These are phyloP conservation scores for Scleromitrula shiraiana DNA, from an alignment of 2,329 filamentous ascomycete species.

Conservation along the genomic window DNA sequence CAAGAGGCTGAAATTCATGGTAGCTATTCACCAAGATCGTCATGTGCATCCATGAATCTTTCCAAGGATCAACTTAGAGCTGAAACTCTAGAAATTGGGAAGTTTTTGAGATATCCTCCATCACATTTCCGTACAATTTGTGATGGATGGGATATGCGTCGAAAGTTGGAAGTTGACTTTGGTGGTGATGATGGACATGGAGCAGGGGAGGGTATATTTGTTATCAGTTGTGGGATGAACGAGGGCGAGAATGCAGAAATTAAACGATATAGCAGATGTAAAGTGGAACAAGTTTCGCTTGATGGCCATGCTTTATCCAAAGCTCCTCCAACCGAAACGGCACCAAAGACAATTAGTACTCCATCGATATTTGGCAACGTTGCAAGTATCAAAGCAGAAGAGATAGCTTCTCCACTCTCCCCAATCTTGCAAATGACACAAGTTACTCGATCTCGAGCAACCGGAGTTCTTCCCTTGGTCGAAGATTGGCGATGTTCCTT, in stretches of 20 bases:
- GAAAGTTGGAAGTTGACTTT: slow-evolving; percentile 82
- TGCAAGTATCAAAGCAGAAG: slow-evolving; percentile 19
- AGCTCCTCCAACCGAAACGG: slow-evolving; percentile 15
- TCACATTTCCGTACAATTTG: slow-evolving; percentile 71
- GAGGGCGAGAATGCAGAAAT: slow-evolving; percentile 35
- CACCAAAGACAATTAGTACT: slow-evolving; percentile 17
- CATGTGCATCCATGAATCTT: slow-evolving; percentile 64
- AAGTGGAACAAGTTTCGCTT: slow-evolving; percentile 25
- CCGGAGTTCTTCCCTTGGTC: slow-evolving; percentile 31
- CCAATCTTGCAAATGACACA: slow-evolving; percentile 18
- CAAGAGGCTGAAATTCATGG: slow-evolving; percentile 59
- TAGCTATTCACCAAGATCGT: slow-evolving; percentile 74
- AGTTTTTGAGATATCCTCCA: slow-evolving; percentile 63
- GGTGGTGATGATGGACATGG: slow-evolving; percentile 68
- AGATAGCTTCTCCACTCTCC: slow-evolving; percentile 20
- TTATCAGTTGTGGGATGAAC: slow-evolving; percentile 59
- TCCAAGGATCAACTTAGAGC: slow-evolving; percentile 61
- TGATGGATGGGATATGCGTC: slow-evolving; percentile 86
- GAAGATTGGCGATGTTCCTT: slow-evolving; percentile 62
- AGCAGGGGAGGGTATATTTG: slow-evolving; percentile 68
- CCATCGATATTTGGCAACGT: slow-evolving; percentile 29
- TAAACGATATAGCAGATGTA: slow-evolving; percentile 50
- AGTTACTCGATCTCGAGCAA: slow-evolving; percentile 6
- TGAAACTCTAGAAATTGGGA: slow-evolving; percentile 76
- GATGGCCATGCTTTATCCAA: slow-evolving; percentile 27